These are phyloP conservation scores for Tricholoma furcatifolium DNA, from an alignment of 768 basidiomycete species.

Conservation along the genomic window DNA sequence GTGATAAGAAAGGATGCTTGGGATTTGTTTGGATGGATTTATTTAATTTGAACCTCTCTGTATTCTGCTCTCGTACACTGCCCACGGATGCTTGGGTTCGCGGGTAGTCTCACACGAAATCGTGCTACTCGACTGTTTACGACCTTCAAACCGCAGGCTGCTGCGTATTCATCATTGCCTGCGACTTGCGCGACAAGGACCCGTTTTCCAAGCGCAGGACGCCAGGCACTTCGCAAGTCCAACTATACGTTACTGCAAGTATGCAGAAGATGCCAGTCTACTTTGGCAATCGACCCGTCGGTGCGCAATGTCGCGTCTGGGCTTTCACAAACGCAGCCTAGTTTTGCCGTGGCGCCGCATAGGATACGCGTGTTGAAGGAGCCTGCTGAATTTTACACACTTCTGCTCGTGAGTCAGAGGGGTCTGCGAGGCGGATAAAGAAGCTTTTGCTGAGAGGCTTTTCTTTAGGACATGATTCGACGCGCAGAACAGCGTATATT, in stretches of 20 bases:
- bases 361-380: constrained; percentile 53
- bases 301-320: constrained; percentile 35
- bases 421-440: neutral
- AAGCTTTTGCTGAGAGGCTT: neutral
- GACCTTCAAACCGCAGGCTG: neutral
- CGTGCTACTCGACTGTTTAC: constrained; percentile 6
- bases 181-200: neutral
- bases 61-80: neutral
- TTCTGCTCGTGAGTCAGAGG: constrained; percentile 43
- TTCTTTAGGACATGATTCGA: constrained; percentile 65
- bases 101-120: constrained; percentile 7
- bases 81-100: constrained; percentile 3
- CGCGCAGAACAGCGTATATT: constrained; percentile 81
- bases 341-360: constrained; percentile 41
- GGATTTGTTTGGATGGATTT: neutral
- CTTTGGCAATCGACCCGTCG: constrained; percentile 28
- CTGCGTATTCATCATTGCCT: neutral
- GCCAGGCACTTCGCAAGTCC: neutral
- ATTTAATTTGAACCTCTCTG: neutral
- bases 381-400: constrained; percentile 59
- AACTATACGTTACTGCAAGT: neutral
- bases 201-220: neutral
- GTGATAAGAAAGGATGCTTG: no score
- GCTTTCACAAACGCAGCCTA: constrained; percentile 43
- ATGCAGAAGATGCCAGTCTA: constrained; percentile 23